Base-by-base conservation (phyloP, 2,329 filamentous ascomycete species). In the Zasmidium angulare region DNA sequence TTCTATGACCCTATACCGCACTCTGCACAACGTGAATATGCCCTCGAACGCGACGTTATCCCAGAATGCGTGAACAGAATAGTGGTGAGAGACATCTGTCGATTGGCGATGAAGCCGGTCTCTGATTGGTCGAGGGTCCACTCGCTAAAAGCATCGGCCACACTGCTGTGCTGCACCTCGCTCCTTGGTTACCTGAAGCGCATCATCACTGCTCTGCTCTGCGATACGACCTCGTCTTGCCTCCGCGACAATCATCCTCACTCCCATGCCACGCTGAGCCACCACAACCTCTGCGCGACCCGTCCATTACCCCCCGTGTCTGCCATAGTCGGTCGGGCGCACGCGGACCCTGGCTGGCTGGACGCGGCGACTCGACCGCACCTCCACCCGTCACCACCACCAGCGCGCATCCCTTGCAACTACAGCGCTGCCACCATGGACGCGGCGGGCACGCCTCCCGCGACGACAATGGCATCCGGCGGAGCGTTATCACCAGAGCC, bases 401-500 rank as follows among this genome's bases (percentile, higher is more conserved):
- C n/a, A 36, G 26, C 26, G 26, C 26, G 50, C 26, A 22, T 29
- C 50, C 20, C 50, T n/a, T 31, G 17, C 14, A 26, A 9, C 14
- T 14, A 19, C 10, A 4, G 10, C 22, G 26, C 24, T 12, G 26
- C 47, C 53, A 31, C 54, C 29, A 60, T 63, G 64, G 56, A 57
- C 58, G 50, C 24, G 24, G 54, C 59, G 43, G 50, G 49, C 40
- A 23, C 31, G 29, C 46, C 22, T 49, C n/a, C 36, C 48, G 62
- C 52, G 31, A 52, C 50, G 19, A 53, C 21, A 52, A 63, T 63
- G 46, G 62, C 60, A 12, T 59, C 54, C 46, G 47, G 49, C 26
- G 58, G 58, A 29, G 59, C 66, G 24, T 52, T 66, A 56, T 70
- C 69, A 48, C 69, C 68, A 23, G 63, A 66, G 19, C 56, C 61